Evolutionary conservation across 108 stramenopile genomes (phyloP).

Genomic region (Phaeodactylum tricornutum): DNA sequence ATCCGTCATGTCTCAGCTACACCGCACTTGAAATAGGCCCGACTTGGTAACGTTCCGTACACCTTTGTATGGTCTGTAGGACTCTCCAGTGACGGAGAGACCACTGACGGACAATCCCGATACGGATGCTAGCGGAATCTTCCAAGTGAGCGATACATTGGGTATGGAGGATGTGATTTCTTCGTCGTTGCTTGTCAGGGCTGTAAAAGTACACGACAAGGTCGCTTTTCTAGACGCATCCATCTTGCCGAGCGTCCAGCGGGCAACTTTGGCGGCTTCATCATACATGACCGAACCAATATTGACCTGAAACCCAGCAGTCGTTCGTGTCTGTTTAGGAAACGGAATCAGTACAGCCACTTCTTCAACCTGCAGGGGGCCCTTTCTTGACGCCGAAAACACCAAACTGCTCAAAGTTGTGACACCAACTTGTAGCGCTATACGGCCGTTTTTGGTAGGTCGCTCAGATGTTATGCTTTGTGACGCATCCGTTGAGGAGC

Average conservation of each 20-base stretch:
- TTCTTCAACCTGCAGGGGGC: constrained; percentile 84
- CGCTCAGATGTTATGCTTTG: not conserved
- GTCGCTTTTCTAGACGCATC: constrained; percentile 17
- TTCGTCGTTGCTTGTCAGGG: constrained; percentile 12
- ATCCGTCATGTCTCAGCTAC: too few relatives aligned
- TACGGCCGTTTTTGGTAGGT: constrained; percentile 23
- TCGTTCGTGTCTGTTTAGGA: constrained; percentile 78
- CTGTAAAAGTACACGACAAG: not conserved
- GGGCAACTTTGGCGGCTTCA: constrained; percentile 93
- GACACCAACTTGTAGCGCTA: constrained; percentile 42
- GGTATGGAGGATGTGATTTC: constrained; percentile 25
- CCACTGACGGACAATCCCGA: constrained; percentile 88
- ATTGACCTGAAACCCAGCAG: constrained; percentile 73
- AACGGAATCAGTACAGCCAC: constrained; percentile 90
- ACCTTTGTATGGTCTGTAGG: constrained; percentile 95
- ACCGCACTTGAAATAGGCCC: constrained; percentile 9
- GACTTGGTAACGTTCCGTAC: constrained; percentile 30
- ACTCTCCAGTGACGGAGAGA: constrained; percentile 83
- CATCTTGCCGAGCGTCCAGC: constrained; percentile 86
- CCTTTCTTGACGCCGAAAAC: constrained; percentile 44
- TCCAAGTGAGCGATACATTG: constrained; percentile 86
- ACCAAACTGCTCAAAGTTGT: constrained; percentile 61
- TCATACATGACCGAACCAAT: constrained; percentile 56
- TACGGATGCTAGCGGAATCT: constrained; percentile 89
- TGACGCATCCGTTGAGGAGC: not conserved